These are phyloP conservation scores for Chalaropsis ovoidea DNA, from an alignment of 2,329 filamentous ascomycete species.

Conservation along the genomic window DNA sequence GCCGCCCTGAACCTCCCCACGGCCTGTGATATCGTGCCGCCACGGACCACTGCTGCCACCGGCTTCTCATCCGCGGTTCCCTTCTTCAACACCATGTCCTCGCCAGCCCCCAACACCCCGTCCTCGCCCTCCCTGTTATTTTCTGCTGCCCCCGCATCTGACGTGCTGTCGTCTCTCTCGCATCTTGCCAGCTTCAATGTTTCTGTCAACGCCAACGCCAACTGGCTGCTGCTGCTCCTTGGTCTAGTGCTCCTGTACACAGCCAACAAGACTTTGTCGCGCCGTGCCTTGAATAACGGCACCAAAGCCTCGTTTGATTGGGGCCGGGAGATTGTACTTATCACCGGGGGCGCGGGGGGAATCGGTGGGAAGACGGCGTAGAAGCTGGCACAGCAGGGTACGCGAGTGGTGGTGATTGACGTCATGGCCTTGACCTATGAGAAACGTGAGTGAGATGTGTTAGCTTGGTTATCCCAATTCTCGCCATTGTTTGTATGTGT, in stretches of 20 bases:
- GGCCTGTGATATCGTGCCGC: background rate
- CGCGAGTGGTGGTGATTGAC: slow-evolving; percentile 50
- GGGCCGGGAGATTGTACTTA: slow-evolving; percentile 46
- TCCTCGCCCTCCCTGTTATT: background rate
- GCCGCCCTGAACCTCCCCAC: background rate
- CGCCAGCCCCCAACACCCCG: background rate
- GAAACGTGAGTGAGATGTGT: slow-evolving; percentile 29
- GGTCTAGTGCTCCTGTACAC: background rate
- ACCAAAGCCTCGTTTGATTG: slow-evolving; percentile 40
- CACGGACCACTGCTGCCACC: background rate
- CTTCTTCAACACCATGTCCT: slow-evolving; percentile 8
- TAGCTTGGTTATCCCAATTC: background rate
- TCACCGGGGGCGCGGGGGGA: slow-evolving; percentile 51
- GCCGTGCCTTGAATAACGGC: slow-evolving; percentile 33
- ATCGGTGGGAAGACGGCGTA: slow-evolving; percentile 47
- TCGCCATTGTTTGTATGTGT: background rate
- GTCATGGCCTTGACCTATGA: slow-evolving; percentile 41
- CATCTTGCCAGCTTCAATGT: background rate
- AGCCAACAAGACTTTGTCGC: background rate
- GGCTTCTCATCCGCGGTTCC: background rate
- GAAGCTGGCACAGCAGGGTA: slow-evolving; percentile 41
- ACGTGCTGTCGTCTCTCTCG: background rate
- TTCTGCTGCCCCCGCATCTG: background rate
- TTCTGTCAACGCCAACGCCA: background rate
- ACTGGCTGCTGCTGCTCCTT: background rate